Base-by-base conservation (phyloP, 208 protist species). In the Leishmania tropica region DNA sequence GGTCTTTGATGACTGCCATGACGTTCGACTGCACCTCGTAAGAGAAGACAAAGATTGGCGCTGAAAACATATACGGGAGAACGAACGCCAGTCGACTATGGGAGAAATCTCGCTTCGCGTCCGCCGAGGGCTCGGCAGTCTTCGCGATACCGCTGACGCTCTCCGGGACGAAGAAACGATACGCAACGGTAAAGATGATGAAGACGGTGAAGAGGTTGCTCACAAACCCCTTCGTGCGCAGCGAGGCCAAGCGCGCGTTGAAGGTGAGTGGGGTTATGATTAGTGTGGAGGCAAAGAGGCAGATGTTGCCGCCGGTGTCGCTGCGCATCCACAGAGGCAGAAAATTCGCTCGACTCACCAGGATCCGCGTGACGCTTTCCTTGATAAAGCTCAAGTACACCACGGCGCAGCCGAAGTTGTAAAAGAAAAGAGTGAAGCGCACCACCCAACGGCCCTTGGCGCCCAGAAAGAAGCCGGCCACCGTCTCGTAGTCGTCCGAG, bases 1-100 rank as follows among this genome's bases (percentile, higher is more conserved):
- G 80, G 45, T 96, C 91, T 84, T 95, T 95, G 76, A 96, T 95
- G 13, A 96, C 90, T 0, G 80, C 91, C 93, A 96, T 96, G 11
- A 94, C 90, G 76, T 96, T 96, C 31, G 93, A 94, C 84, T 95
- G 90, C 81, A 94, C 89, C 80, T 96, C 89, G 78, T 95, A 96
- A 11, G 89, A 95, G 78, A 96, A 96, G 56, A 96, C 83, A 78
- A 93, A 96, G 68, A 96, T 94, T 53, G 90, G 90, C 24, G 85
- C 88, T 19, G 85, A 84, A 73, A 95, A 95, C 77, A 93, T 79
- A 80, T 96, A 96, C 3, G 93, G 89, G 37, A 95, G 51, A 42
- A 88, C 51, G 17, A 81, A 28, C 3, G 78, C 58, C 35, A 83
- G 51, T 17, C 83, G 78, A 24, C 78, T 78, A 7, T 68, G 73